Base-by-base conservation (phyloP, 202 grass and related monocot species). In the Hordeum pubiflorum region DNA sequence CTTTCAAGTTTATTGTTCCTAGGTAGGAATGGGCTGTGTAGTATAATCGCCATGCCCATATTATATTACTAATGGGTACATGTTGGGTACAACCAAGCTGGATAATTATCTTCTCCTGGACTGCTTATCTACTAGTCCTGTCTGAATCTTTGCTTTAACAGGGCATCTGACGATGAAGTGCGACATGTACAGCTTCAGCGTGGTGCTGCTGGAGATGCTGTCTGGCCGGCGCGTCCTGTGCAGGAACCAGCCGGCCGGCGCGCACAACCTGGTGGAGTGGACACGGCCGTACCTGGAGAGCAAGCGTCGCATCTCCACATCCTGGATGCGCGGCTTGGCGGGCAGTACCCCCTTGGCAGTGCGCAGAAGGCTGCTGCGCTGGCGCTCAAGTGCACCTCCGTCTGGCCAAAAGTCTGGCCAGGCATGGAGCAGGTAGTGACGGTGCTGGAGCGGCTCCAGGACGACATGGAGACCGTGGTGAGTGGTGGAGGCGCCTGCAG, bases 201-300 rank as follows among this genome's bases (percentile, higher is more conserved):
- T 94, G 0, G 89, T 94, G 3, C 61, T 94, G 0, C 38, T 94
- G 1, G 92, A 94, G 46, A 79, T 94, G 72, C 11, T 91, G 0
- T 87, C 92, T 0, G 93, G 93, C 1, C 87, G 77, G 3, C 90
- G 86, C 2, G 76, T 85, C 1, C 2, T 97, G 58, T 89, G 93
- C 74, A 97, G 87, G 58, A 86, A 72, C 66, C 75, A 72, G 0
- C 78, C 87, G 0, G 18, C 56, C 0, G 50, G 74, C 4, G 89
- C 93, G 84, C 91, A 91, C 59, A 88, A 80, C 22, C 67, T 97
- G 48, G 91, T 93, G 11, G 85, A 93, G 34, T 93, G 91, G 91
- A 89, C 87, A 1, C 83, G 63, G 41, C 88, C 90, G 5, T 87
- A 81, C 73, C 86, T 93, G 12, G 39, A 44, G 3, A 83, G 24